A percentile compares a stretch with the other conserved stretches of the same genome.
Evolutionary conservation across 768 basidiomycete species (phyloP).

Genomic region (Kwoniella shandongensis): DNA sequence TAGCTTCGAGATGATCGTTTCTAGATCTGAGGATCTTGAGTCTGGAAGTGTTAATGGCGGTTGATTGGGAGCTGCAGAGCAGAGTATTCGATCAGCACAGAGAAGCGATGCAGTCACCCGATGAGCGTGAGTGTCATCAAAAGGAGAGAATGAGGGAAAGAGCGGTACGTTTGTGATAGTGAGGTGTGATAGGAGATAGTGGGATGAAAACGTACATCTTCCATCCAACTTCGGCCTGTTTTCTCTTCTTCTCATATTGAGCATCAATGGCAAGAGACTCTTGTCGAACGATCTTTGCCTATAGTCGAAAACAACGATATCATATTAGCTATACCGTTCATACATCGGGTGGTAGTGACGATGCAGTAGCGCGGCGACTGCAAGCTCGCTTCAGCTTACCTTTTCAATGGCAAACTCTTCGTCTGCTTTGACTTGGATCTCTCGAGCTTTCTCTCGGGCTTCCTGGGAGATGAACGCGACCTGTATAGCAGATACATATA

Average conservation of each 20-base stretch:
- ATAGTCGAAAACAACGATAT: not conserved
- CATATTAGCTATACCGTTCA: not conserved
- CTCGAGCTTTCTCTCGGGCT: conserved; percentile 92
- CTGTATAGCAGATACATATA: conserved; percentile 59
- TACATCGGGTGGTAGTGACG: not conserved
- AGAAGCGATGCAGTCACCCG: not conserved
- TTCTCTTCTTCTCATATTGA: conserved; percentile 91
- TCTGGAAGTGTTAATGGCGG: conserved; percentile 92
- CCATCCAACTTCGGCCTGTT: conserved; percentile 87
- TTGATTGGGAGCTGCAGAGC: conserved; percentile 77
- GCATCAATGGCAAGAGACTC: conserved; percentile 93
- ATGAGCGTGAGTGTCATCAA: not conserved
- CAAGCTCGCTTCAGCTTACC: conserved; percentile 54
- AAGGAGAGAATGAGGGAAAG: not conserved
- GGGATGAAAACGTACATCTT: conserved; percentile 97
- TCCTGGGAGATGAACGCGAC: conserved; percentile 99
- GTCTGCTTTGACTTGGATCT: conserved; percentile 95
- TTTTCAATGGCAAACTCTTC: conserved; percentile 99
- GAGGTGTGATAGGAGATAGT: too few species aligned
- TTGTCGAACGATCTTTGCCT: conserved; percentile 97
- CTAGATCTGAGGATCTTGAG: conserved; percentile 83
- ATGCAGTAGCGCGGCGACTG: not conserved
- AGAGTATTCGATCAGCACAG: not conserved
- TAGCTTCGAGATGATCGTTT: conserved; percentile 86
- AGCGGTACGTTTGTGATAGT: too few species aligned